Base-by-base conservation (phyloP, 257 asterid species). In the Przewalskia tangutica region DNA sequence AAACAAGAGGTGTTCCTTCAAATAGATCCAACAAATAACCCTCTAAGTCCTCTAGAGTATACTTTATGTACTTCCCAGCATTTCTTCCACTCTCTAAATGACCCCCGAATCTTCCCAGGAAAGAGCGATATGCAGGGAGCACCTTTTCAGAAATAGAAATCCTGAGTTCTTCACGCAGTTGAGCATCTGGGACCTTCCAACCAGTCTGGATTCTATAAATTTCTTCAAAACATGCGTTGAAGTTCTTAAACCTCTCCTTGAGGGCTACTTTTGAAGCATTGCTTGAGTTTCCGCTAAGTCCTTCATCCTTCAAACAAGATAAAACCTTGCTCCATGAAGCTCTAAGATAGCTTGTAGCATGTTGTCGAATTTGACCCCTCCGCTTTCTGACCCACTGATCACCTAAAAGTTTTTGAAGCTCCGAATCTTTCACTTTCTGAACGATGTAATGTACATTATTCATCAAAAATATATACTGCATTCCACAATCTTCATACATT, bases 111-210 rank as follows among this genome's bases (percentile, higher is more conserved):
- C 98, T 89, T 68, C 98, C 98, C 89, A 88, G 32, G 86, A 96
- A 96, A 7, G 98, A 86, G 18, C 99, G 93, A 65, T 96, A 96
- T 8, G 98, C 99, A 23, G 98, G 99, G 62, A 96, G 89, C 83
- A 96, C 95, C 84, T 94, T 96, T 82, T 94, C 98, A 0, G 98
- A 94, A 55, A 96, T 93, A 76, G 98, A 93, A 82, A 96, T 93
- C 86, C 94, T 89, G 79, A 96, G 99, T 88, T 96, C 98, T 84
- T 96, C 99, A 0, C 99, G 95, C 73, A 96, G 97, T 87, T 96
- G 99, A 68, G 90, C 85, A 88, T 96, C 98, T 18, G 97, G 97
- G 44, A 96, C 98, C 89, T 93, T 94, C 98, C 99, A 96, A 81
- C 95, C 93, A 0, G 98, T 92, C 84, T 96, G 99, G 59, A 86